phyloP scores from a whole-genome alignment of 2,329 filamentous ascomycete species.

The Emydomyces testavorans region DNA sequence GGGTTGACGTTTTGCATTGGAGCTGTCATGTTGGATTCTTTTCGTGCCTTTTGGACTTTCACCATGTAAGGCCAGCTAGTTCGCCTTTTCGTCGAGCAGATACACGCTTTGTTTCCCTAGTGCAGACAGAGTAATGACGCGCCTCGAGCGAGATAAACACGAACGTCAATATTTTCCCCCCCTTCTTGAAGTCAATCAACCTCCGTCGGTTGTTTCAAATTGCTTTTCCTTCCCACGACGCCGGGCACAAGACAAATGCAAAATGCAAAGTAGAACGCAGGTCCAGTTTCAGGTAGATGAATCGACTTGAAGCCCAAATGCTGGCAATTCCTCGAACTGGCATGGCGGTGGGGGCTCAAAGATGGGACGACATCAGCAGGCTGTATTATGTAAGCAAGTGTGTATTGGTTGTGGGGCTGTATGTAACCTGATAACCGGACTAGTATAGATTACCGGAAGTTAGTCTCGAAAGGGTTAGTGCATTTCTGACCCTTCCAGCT shows the following conservation, averaged over 20 bases:
- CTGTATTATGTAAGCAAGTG: neutral
- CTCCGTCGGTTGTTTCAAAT: neutral
- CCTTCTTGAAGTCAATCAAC: too few relatives aligned
- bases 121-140: neutral
- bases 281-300: too few relatives aligned
- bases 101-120: neutral
- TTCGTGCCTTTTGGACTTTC: neutral
- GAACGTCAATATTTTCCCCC: too few relatives aligned
- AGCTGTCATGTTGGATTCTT: constrained; percentile 22
- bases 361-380: neutral
- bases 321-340: too few relatives aligned
- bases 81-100: neutral
- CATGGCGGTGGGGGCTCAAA: neutral
- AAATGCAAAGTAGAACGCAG: neutral
- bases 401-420: too few relatives aligned
- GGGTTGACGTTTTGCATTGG: constrained; percentile 65
- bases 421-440: neutral
- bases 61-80: too few relatives aligned
- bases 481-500: too few relatives aligned
- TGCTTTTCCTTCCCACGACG: neutral
- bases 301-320: too few relatives aligned
- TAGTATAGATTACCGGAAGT: neutral
- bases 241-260: neutral
- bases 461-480: neutral
- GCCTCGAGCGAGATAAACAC: too few relatives aligned